phyloP scores from a whole-genome alignment of 2,329 filamentous ascomycete genomes.

The Aspergillus sp. region DNA sequence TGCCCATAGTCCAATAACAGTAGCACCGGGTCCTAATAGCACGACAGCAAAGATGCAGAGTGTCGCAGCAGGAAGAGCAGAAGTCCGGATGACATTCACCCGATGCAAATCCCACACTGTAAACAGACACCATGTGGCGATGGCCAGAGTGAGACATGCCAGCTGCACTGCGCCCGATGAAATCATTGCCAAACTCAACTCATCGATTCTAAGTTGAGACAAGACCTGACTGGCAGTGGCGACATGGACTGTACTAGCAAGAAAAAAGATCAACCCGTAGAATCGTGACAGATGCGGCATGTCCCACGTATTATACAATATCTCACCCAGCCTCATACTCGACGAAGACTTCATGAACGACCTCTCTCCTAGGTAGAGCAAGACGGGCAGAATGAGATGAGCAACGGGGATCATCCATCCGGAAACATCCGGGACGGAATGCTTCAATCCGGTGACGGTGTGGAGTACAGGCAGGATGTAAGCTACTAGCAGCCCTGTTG shows the following conservation, averaged over 20 bases:
- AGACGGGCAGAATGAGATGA: constrained; percentile 1
- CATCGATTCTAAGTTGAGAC: neutral
- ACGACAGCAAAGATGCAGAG: neutral
- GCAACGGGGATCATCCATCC: neutral
- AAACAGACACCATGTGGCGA: constrained; percentile 7
- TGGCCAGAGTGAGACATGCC: neutral
- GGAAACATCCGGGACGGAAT: neutral
- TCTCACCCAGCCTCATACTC: neutral
- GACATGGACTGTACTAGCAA: neutral
- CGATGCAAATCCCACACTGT: constrained; percentile 8
- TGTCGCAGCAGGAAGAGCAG: too few species aligned
- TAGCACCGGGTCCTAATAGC: neutral
- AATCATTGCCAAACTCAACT: neutral
- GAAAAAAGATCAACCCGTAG: neutral
- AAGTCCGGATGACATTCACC: constrained; percentile 2
- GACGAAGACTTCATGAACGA: neutral
- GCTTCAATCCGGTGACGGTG: neutral
- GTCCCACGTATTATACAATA: constrained; percentile 1
- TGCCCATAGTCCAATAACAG: neutral
- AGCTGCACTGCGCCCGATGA: neutral
- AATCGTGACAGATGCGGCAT: constrained; percentile 4
- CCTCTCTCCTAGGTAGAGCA: neutral
- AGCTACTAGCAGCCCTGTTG: constrained; percentile 1
- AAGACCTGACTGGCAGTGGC: neutral
- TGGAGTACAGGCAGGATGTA: neutral